phyloP scores from a whole-genome alignment of 306 rosid species.

The Alnus rubra region DNA sequence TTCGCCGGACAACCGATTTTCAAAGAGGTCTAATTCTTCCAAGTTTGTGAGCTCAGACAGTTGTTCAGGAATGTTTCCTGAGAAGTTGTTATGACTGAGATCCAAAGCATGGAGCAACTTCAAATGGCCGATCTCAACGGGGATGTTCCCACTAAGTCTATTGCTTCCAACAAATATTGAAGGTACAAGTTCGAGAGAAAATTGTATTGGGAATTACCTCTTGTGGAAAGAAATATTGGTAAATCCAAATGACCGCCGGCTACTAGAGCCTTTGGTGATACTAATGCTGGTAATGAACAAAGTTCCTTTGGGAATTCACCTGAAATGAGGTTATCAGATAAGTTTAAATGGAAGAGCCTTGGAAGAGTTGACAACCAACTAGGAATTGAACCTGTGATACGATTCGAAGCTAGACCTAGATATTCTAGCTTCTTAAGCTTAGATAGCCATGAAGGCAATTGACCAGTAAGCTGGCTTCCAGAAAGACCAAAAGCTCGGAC shows the following conservation, averaged over 20 bases:
- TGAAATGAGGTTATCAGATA: background rate
- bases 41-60: slow-evolving; percentile 9
- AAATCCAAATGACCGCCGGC: background rate
- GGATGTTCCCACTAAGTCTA: background rate
- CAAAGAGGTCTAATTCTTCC: background rate
- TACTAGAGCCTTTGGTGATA: background rate
- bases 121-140: slow-evolving; percentile 4
- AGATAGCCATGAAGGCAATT: background rate
- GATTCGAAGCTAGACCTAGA: background rate
- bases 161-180: background rate
- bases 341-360: background rate
- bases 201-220: background rate
- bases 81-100: background rate
- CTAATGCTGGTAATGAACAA: background rate
- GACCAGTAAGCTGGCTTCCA: background rate
- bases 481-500: background rate
- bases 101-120: background rate
- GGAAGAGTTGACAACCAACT: slow-evolving; percentile 7
- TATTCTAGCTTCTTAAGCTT: background rate
- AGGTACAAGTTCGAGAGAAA: background rate
- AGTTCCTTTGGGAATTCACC: slow-evolving; percentile 2
- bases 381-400: background rate
- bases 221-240: background rate
- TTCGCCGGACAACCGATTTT: slow-evolving; percentile 4
- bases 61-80: background rate